Percentiles rank a stretch among this genome's conserved stretches.
Evolutionary conservation across 352 stramenopile genomes (phyloP).

Genomic region (Phytophthora cryptogea): DNA sequence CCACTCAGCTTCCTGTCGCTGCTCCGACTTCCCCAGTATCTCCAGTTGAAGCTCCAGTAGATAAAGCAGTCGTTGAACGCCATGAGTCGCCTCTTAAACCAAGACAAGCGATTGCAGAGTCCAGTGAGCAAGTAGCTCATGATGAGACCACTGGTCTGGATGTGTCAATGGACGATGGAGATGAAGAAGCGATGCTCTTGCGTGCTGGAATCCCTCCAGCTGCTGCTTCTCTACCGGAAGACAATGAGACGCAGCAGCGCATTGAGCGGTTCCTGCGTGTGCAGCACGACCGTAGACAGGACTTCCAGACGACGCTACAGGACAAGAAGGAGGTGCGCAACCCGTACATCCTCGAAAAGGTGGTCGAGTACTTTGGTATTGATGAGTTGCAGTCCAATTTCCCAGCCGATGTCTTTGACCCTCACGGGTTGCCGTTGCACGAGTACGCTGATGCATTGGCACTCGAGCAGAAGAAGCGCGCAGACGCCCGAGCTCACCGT

Average conservation of each 20-base stretch:
- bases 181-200: slow-evolving; percentile 42
- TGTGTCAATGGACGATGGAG: slow-evolving; percentile 20
- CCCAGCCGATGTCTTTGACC: slow-evolving; percentile 63
- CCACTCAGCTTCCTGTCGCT: background rate
- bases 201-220: slow-evolving; percentile 50
- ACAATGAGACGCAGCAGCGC: slow-evolving; percentile 55
- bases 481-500: slow-evolving; percentile 39
- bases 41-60: slow-evolving; percentile 9
- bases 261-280: slow-evolving; percentile 65
- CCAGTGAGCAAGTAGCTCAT: slow-evolving; percentile 7
- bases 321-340: slow-evolving; percentile 88
- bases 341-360: slow-evolving; percentile 86
- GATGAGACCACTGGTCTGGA: slow-evolving; percentile 1
- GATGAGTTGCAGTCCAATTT: slow-evolving; percentile 85
- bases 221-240: slow-evolving; percentile 12
- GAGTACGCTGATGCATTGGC: slow-evolving; percentile 72
- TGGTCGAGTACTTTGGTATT: slow-evolving; percentile 88
- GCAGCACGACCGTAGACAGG: slow-evolving; percentile 39
- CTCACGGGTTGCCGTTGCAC: slow-evolving; percentile 64
- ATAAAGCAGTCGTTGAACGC: background rate
- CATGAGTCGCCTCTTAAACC: slow-evolving; percentile 9
- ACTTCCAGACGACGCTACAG: slow-evolving; percentile 75
- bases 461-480: slow-evolving; percentile 64
- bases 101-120: slow-evolving; percentile 5
- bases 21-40: background rate